A percentile compares a stretch with the other conserved stretches of the same genome.
phyloP scores from a whole-genome alignment of 2,329 filamentous ascomycete species.

The Myriosclerotinia curreyana region DNA sequence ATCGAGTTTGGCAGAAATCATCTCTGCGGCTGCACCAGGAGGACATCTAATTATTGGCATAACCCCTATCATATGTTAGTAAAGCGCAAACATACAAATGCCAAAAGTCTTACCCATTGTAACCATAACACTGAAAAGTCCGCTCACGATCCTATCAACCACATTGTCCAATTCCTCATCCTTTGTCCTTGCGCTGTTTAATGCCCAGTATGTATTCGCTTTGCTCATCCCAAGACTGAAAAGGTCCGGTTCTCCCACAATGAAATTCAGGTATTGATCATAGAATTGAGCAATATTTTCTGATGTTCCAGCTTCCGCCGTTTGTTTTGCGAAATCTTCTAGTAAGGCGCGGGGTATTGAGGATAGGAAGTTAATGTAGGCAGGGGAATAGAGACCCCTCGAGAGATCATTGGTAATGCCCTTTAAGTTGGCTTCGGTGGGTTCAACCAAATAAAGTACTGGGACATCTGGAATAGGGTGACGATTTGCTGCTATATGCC shows the following conservation, averaged over 20 bases:
- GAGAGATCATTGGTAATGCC: slow-evolving; percentile 82
- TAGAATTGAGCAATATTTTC: slow-evolving; percentile 90
- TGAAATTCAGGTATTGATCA: slow-evolving; percentile 97
- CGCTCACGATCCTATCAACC: slow-evolving; percentile 88
- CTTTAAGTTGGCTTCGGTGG: slow-evolving; percentile 75
- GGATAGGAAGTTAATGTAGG: slow-evolving; percentile 95
- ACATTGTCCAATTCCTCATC: slow-evolving; percentile 86
- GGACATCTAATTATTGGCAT: slow-evolving; percentile 96
- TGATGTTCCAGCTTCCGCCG: slow-evolving; percentile 76
- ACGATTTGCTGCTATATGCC: slow-evolving; percentile 75
- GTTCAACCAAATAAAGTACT: slow-evolving; percentile 94
- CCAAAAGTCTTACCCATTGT: slow-evolving; percentile 71
- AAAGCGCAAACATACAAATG: background rate
- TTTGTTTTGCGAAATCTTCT: slow-evolving; percentile 91
- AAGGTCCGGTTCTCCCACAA: slow-evolving; percentile 90
- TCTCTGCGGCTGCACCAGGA: slow-evolving; percentile 86
- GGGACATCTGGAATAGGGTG: slow-evolving; percentile 95
- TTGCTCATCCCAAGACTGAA: slow-evolving; percentile 94
- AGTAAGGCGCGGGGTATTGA: slow-evolving; percentile 86
- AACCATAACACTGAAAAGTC: slow-evolving; percentile 96
- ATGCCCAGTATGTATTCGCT: slow-evolving; percentile 86
- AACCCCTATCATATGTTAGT: slow-evolving; percentile 55
- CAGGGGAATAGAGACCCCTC: slow-evolving; percentile 84
- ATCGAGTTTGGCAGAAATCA: slow-evolving; percentile 91
- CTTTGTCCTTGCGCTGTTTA: slow-evolving; percentile 88